Conservation (phyloP, 2,329 filamentous ascomycete genomes). For the Hymenoscyphus scutula region DNA sequence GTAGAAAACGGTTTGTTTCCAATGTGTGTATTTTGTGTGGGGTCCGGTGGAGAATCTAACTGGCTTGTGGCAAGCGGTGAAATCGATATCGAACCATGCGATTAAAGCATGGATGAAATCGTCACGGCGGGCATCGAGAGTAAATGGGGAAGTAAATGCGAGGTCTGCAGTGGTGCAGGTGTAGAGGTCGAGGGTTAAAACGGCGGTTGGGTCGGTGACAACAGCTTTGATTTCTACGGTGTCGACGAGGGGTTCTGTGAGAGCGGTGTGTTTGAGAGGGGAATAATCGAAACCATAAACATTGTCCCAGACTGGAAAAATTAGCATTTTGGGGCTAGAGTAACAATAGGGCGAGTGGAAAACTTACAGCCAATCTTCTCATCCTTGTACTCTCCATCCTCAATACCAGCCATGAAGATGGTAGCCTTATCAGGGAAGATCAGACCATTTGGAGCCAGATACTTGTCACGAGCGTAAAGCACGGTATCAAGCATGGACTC, state of each 20-base stretch:
- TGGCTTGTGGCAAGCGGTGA: conserved; percentile 96
- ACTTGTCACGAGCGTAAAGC: conserved; percentile 90
- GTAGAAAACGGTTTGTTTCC: conserved; percentile 99
- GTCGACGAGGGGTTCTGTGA: conserved; percentile 94
- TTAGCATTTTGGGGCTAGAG: neutral
- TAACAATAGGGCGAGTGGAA: neutral
- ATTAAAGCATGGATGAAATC: conserved; percentile 97
- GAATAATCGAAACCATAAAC: conserved; percentile 98
- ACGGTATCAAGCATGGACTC: conserved; percentile 99
- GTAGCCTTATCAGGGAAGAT: conserved; percentile 99
- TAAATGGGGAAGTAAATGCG: conserved; percentile 77
- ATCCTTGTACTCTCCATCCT: conserved; percentile 99
- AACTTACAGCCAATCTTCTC: conserved; percentile 97
- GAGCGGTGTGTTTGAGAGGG: conserved; percentile 87
- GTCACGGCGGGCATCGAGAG: conserved; percentile 73
- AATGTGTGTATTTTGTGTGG: conserved; percentile 99
- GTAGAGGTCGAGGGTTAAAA: conserved; percentile 91
- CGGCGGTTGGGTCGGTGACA: conserved; percentile 82
- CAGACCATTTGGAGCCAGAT: conserved; percentile 79
- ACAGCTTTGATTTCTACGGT: conserved; percentile 97
- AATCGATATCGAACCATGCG: conserved; percentile 99
- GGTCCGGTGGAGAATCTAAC: conserved; percentile 96
- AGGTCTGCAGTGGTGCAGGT: conserved; percentile 82
- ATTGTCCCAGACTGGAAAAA: conserved; percentile 88
- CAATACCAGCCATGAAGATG: conserved; percentile 94